Evolutionary conservation across 2,329 filamentous ascomycete species (phyloP).

Genomic region (Nemania serpens): DNA sequence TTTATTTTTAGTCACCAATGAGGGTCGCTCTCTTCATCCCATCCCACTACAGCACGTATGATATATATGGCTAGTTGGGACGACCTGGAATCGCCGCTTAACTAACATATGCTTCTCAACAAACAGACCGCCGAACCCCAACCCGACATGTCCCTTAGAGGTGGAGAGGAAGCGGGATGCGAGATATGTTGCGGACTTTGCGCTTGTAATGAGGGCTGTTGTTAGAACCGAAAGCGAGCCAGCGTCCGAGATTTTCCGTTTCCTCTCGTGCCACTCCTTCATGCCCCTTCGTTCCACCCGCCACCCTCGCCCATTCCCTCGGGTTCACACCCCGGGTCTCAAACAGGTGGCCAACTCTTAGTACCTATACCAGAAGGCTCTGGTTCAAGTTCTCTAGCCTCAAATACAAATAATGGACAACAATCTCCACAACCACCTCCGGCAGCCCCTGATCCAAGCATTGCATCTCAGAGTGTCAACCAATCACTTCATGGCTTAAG

Average conservation of each 20-base stretch:
- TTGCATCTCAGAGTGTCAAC: too few relatives aligned
- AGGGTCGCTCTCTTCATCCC: too few relatives aligned
- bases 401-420: neutral
- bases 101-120: conserved; percentile 7
- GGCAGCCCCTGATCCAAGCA: too few relatives aligned
- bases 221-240: conserved; percentile 38
- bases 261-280: neutral
- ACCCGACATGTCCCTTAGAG: conserved; percentile 49
- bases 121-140: conserved; percentile 47
- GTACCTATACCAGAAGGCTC: neutral
- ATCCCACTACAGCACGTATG: too few relatives aligned
- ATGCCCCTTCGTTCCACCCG: neutral
- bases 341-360: too few relatives aligned
- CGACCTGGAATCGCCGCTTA: neutral
- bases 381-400: neutral
- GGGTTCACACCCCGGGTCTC: too few relatives aligned
- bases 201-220: conserved; percentile 50
- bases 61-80: neutral
- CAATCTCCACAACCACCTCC: neutral
- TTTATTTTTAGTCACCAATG: too few relatives aligned
- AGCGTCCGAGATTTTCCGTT: neutral
- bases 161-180: conserved; percentile 52
- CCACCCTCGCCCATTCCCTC: too few relatives aligned
- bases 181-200: conserved; percentile 54
- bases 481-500: too few relatives aligned